A percentile compares a stretch with the other conserved stretches of the same genome.
Evolutionary conservation across 345 rosid species (phyloP).

Genomic region (Salix arbutifolia): DNA sequence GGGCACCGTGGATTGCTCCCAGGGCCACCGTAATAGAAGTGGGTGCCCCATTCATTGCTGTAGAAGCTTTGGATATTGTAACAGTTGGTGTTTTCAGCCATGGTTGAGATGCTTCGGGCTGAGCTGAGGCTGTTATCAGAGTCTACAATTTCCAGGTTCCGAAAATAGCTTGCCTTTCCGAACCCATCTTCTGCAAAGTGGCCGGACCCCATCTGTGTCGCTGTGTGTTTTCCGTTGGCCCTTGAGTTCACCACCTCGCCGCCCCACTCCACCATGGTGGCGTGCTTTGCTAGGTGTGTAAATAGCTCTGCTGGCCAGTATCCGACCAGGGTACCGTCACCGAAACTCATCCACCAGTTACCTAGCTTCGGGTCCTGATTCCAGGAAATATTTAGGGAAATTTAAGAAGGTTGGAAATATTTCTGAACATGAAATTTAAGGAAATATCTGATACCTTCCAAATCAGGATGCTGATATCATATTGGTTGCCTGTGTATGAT

Average conservation of each 20-base stretch:
- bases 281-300: conserved; percentile 79
- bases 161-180: conserved; percentile 74
- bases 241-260: conserved; percentile 94
- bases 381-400: too few species aligned
- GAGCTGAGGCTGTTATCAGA: conserved; percentile 79
- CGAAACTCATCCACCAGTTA: conserved; percentile 98
- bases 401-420: background rate
- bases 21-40: conserved; percentile 93
- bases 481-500: conserved; percentile 17
- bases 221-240: conserved; percentile 71
- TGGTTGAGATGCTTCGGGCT: conserved; percentile 49
- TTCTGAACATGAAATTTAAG: background rate
- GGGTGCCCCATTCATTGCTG: conserved; percentile 83
- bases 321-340: conserved; percentile 76
- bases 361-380: conserved; percentile 81
- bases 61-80: conserved; percentile 71
- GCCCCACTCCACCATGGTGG: conserved; percentile 97
- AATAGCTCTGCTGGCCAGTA: conserved; percentile 98
- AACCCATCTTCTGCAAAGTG: conserved; percentile 84
- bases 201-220: conserved; percentile 98
- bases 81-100: conserved; percentile 90
- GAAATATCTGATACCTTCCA: conserved; percentile 22
- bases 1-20: conserved; percentile 72
- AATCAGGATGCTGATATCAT: conserved; percentile 27
- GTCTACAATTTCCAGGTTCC: conserved; percentile 86